Percentiles rank a stretch among this genome's conserved stretches.
phyloP scores from a whole-genome alignment of 345 rosid genomes.

The Citrus unshiu region DNA sequence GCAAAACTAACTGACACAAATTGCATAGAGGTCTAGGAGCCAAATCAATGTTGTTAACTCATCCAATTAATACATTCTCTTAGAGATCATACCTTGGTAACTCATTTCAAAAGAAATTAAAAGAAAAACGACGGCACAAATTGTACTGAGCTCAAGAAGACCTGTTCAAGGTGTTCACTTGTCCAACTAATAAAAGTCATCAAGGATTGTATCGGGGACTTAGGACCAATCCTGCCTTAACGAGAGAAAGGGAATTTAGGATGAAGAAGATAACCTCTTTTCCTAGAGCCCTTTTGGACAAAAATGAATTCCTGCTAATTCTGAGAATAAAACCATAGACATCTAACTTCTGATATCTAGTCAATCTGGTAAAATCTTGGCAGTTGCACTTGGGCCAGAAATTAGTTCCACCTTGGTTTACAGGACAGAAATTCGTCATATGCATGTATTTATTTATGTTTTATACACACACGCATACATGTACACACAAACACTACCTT shows the following conservation, averaged over 20 bases:
- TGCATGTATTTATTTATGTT: no score
- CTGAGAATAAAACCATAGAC: background rate
- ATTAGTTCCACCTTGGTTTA: no score
- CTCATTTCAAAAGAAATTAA: background rate
- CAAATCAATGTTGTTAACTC: background rate
- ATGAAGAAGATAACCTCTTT: background rate
- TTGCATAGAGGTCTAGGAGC: background rate
- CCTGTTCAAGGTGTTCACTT: background rate
- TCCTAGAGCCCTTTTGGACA: background rate
- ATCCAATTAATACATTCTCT: background rate
- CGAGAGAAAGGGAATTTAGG: background rate
- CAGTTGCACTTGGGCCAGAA: background rate
- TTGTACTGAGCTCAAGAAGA: background rate
- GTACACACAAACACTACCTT: no score
- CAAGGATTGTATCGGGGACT: background rate
- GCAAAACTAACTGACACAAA: background rate
- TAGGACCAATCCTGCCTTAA: background rate
- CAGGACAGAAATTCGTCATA: no score
- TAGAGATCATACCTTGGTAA: background rate
- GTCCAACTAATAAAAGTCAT: background rate
- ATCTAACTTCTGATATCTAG: background rate
- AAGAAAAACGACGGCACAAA: background rate
- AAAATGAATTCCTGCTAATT: background rate
- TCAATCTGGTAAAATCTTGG: background rate
- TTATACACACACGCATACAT: no score